Percentiles rank a stretch among this genome's conserved stretches.
These are phyloP conservation scores for Scedosporium apiospermum DNA, from an alignment of 2,329 filamentous ascomycete genomes.

Conservation along the genomic window DNA sequence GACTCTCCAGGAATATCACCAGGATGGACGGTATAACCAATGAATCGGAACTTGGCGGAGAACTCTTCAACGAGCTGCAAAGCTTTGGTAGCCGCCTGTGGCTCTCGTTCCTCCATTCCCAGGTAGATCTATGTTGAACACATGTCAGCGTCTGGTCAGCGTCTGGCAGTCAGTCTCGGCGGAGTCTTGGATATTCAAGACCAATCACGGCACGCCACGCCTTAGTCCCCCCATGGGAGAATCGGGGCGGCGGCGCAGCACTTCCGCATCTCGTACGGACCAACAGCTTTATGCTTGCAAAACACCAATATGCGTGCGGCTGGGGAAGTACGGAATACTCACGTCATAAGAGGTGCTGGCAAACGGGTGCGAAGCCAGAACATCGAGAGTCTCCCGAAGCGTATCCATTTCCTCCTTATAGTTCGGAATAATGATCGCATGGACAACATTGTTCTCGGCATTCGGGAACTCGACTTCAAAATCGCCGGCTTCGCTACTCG, in stretches of 20 bases:
- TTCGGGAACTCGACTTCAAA: conserved; percentile 34
- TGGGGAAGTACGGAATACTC: conserved; percentile 25
- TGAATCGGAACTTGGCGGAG: conserved; percentile 53
- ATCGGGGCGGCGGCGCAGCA: not conserved
- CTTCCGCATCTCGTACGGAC: not conserved
- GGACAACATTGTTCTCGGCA: conserved; percentile 38
- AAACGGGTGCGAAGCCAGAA: conserved; percentile 57
- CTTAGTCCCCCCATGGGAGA: not conserved
- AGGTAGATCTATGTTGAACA: conserved; percentile 48
- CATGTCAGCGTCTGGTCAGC: not conserved
- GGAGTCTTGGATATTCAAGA: not conserved
- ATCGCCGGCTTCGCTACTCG: conserved; percentile 42
- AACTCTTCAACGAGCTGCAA: conserved; percentile 52
- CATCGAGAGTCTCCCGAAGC: conserved; percentile 57
- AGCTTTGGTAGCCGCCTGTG: conserved; percentile 51
- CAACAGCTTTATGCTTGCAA: too few species aligned
- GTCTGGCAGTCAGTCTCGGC: not conserved
- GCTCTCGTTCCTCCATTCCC: conserved; percentile 63
- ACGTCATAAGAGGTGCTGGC: conserved; percentile 60
- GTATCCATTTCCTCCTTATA: conserved; percentile 66
- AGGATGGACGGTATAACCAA: conserved; percentile 60
- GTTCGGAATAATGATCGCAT: conserved; percentile 62
- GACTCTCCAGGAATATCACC: conserved; percentile 56
- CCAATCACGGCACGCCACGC: not conserved
- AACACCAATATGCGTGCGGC: too few species aligned